These are phyloP conservation scores for Eucalyptus sp. DNA, from an alignment of 345 rosid species.

Conservation along the genomic window DNA sequence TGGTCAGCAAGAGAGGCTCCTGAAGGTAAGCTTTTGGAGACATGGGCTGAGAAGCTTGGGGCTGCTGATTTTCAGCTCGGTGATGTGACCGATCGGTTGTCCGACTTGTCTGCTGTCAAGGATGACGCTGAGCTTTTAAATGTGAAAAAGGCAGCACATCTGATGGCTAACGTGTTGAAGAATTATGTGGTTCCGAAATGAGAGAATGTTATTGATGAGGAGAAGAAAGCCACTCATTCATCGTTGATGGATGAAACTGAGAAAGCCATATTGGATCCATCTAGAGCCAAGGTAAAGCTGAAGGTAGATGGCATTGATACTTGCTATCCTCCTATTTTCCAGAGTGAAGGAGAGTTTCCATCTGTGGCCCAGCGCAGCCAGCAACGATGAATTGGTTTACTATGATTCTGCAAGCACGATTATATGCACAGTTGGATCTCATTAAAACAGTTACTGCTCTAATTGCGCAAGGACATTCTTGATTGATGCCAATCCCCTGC, in stretches of 20 bases:
- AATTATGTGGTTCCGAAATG: constrained; percentile 77
- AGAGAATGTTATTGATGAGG: constrained; percentile 83
- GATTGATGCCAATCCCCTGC: constrained; percentile 70
- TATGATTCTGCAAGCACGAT: constrained; percentile 80
- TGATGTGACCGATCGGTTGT: constrained; percentile 63
- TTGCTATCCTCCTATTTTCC: constrained; percentile 91
- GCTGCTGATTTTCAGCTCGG: constrained; percentile 35
- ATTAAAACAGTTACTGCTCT: constrained; percentile 78
- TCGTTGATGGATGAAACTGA: constrained; percentile 73
- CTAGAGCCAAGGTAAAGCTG: constrained; percentile 69
- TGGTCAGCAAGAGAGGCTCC: constrained; percentile 57
- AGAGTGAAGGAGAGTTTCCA: constrained; percentile 86
- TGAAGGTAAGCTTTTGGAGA: constrained; percentile 80
- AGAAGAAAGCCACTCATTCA: constrained; percentile 73
- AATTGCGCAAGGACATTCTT: constrained; percentile 71
- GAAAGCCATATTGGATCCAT: constrained; percentile 75
- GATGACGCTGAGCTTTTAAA: no score
- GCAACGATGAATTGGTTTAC: constrained; percentile 58
- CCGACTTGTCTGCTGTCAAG: constrained; percentile 75
- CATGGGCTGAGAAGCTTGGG: constrained; percentile 50
- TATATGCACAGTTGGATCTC: constrained; percentile 68
- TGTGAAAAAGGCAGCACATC: no score
- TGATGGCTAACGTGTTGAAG: constrained; percentile 62
- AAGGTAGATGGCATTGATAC: constrained; percentile 82
- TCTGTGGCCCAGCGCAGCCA: constrained; percentile 84